Evolutionary conservation across 2,329 filamentous ascomycete genomes (phyloP).

Genomic region (Botrytis pseudocinerea): DNA sequence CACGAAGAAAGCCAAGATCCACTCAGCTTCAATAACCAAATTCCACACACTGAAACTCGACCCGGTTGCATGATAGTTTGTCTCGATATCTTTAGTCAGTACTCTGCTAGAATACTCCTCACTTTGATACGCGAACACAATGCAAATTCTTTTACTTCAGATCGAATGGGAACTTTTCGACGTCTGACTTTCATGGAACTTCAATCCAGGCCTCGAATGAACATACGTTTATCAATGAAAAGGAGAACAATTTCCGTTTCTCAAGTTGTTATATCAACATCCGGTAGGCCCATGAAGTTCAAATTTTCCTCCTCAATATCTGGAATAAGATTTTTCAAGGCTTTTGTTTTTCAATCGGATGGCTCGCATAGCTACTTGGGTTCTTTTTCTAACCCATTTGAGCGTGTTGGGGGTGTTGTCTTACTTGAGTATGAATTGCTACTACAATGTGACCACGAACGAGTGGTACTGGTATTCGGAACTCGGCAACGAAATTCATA

Average conservation of each 20-base stretch:
- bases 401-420: background rate
- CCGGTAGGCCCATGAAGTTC: background rate
- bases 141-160: background rate
- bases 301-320: fast-evolving
- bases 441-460: background rate
- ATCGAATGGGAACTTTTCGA: background rate
- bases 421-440: background rate
- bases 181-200: background rate
- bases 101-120: background rate
- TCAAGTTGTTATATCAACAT: background rate
- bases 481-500: background rate
- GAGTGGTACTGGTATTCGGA: background rate
- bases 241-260: background rate
- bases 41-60: too few relatives aligned
- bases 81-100: background rate
- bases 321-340: background rate
- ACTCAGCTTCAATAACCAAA: too few relatives aligned
- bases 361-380: background rate
- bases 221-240: too few relatives aligned
- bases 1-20: too few relatives aligned
- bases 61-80: background rate
- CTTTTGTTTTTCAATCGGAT: background rate
- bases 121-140: background rate
- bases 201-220: background rate
- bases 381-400: background rate